Evolutionary conservation across 306 rosid genomes (phyloP), one percentile per base, ranked within the genome.

Genomic region (Citrullus amarus): DNA sequence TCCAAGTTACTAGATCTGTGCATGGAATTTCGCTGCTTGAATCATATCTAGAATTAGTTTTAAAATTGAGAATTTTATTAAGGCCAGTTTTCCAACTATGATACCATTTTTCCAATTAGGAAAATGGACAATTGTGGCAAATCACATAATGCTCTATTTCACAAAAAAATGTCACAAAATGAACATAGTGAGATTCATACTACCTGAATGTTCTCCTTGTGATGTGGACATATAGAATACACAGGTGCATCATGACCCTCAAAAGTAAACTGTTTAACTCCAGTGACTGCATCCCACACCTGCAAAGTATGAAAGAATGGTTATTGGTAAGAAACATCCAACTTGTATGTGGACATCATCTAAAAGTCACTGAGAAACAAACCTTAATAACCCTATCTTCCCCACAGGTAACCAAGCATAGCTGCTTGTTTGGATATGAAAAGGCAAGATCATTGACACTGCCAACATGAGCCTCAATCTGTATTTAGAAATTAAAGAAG

Each of bases 381-480:
- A 96, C 99, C 98, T 96, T 96, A 78, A 96, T 93, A 85, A 90
- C 86, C 85, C 99, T 89, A 84, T 96, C 99, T 77, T 93, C 99
- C 77, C 99, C 99, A 78, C 99, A 96, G 48, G 98, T 93, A 72
- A 96, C 93, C 78, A 96, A 83, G 79, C 93, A 91, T 12, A 90
- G 97, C 79, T 93, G 99, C 80, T 90, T 96, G 95, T 93, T 92
- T 78, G 99, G 99, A 81, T 91, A 91, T 78, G 99, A 88, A 88
- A 96, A 96, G 34, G 99, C 97, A 77, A 96, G 93, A 88, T 96
- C 99, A 83, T 93, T 92, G 79, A 96, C 99, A 84, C 94, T 93
- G 77, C 99, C 99, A 83, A 79, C 79, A 85, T 96, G 99, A 69
- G 99, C 99, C 61, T 96, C 99, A 32, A 96, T 96, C 99, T 96